Evolutionary conservation across 441 rosid genomes (phyloP).

Genomic region (Eutrema salsugineum): DNA sequence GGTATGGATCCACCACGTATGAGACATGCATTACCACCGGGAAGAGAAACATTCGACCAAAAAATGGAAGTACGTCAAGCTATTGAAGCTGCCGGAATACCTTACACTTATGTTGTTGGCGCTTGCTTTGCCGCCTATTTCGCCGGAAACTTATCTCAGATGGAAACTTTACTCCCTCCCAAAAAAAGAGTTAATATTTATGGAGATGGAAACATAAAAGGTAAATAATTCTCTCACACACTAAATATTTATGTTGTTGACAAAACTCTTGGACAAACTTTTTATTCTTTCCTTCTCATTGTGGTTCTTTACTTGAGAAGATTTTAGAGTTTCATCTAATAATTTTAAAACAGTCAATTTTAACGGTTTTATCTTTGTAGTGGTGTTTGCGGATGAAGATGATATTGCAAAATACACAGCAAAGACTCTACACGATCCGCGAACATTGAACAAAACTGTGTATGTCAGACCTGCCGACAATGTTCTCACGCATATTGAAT

Average conservation of each 20-base stretch:
- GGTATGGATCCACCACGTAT: slow-evolving; percentile 74
- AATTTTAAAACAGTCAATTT: too few species aligned
- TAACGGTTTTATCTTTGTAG: slow-evolving; percentile 22
- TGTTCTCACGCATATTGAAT: slow-evolving; percentile 48
- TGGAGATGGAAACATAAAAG: slow-evolving; percentile 70
- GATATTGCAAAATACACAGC: slow-evolving; percentile 66
- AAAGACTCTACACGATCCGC: slow-evolving; percentile 60
- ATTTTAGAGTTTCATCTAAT: background rate
- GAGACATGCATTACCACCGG: slow-evolving; percentile 66
- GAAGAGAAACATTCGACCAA: slow-evolving; percentile 67
- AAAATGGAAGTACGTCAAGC: slow-evolving; percentile 68
- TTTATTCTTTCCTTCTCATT: background rate
- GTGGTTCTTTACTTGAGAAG: background rate
- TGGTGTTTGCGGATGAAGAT: slow-evolving; percentile 57
- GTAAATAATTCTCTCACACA: slow-evolving; percentile 21
- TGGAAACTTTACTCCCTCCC: slow-evolving; percentile 57
- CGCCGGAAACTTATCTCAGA: slow-evolving; percentile 55
- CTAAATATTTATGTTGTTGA: too few species aligned
- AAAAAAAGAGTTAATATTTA: slow-evolving; percentile 38
- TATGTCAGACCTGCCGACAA: slow-evolving; percentile 52
- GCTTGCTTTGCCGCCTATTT: slow-evolving; percentile 78
- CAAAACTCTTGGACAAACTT: too few species aligned
- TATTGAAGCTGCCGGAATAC: slow-evolving; percentile 58
- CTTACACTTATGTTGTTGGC: slow-evolving; percentile 59
- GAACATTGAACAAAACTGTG: slow-evolving; percentile 61